A percentile compares a stretch with the other conserved stretches of the same genome.
Conservation (phyloP, 2,329 filamentous ascomycete genomes). For the Fusarium verrucosum region DNA sequence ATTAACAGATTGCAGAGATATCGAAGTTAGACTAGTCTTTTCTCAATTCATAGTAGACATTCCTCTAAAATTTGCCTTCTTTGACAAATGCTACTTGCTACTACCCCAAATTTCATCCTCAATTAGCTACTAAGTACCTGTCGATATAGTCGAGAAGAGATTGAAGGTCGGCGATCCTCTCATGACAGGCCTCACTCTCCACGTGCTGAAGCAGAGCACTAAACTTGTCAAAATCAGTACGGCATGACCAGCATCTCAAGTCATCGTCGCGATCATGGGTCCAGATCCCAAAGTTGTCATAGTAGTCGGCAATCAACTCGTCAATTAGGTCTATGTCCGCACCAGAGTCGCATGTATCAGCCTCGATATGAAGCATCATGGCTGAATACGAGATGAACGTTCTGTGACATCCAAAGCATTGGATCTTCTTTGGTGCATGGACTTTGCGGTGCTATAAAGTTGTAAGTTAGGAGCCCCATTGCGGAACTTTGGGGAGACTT, state of each 20-base stretch:
- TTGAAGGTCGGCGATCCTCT: neutral
- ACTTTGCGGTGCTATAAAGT: constrained; percentile 24
- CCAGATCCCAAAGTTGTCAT: constrained; percentile 17
- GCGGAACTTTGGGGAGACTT: neutral
- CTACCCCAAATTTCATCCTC: no score
- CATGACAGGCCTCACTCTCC: constrained; percentile 36
- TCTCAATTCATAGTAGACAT: no score
- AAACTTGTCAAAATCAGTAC: constrained; percentile 2
- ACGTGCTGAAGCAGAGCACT: constrained; percentile 40
- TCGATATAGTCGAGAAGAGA: rapidly evolving
- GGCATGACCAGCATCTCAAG: constrained; percentile 34
- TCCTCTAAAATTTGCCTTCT: no score
- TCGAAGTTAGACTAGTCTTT: no score
- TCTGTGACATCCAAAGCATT: constrained; percentile 33
- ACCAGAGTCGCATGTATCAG: constrained; percentile 28
- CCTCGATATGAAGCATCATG: constrained; percentile 42
- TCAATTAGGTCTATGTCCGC: constrained; percentile 5
- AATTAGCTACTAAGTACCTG: no score
- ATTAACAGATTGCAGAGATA: no score
- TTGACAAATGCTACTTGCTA: no score
- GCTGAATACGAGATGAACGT: constrained; percentile 34
- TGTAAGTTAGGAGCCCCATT: neutral
- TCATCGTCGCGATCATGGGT: constrained; percentile 14
- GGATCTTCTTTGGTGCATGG: constrained; percentile 12
- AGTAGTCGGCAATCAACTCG: constrained; percentile 10